A percentile compares a stretch with the other conserved stretches of the same genome.
phyloP scores from a whole-genome alignment of 495 filamentous ascomycete species.

The Immersiella caudata region DNA sequence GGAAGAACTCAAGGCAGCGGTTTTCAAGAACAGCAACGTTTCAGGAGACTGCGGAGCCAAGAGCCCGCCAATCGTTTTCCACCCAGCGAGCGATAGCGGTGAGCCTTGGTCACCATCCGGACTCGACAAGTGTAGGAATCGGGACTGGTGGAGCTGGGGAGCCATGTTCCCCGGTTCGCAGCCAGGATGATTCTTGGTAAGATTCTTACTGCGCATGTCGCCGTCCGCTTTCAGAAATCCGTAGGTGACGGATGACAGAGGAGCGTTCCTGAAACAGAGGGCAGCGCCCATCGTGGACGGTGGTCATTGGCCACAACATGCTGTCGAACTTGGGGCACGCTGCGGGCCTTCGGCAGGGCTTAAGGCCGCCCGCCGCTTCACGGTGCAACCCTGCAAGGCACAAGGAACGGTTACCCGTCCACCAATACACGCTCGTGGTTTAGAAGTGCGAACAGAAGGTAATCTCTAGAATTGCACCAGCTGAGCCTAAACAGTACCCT shows the following conservation, averaged over 20 bases:
- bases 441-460: neutral
- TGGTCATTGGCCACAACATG: constrained; percentile 6
- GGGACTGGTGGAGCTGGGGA: neutral
- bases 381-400: constrained; percentile 22
- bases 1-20: neutral
- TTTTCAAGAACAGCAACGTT: neutral
- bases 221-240: constrained; percentile 2
- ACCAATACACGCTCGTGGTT: constrained; percentile 4
- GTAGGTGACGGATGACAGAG: constrained; percentile 11
- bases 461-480: neutral
- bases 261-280: constrained; percentile 22
- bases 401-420: constrained; percentile 6
- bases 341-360: constrained; percentile 7
- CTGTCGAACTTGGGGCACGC: neutral
- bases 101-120: constrained; percentile 1
- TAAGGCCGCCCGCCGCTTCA: constrained; percentile 5
- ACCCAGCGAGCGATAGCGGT: neutral
- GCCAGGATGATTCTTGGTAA: constrained; percentile 3
- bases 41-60: neutral
- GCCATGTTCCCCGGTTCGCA: constrained; percentile 7
- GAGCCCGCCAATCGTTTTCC: neutral
- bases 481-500: neutral
- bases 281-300: constrained; percentile 14
- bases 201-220: neutral
- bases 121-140: neutral